phyloP scores from a whole-genome alignment of 495 filamentous ascomycete species.

The Bacidia rubella region DNA sequence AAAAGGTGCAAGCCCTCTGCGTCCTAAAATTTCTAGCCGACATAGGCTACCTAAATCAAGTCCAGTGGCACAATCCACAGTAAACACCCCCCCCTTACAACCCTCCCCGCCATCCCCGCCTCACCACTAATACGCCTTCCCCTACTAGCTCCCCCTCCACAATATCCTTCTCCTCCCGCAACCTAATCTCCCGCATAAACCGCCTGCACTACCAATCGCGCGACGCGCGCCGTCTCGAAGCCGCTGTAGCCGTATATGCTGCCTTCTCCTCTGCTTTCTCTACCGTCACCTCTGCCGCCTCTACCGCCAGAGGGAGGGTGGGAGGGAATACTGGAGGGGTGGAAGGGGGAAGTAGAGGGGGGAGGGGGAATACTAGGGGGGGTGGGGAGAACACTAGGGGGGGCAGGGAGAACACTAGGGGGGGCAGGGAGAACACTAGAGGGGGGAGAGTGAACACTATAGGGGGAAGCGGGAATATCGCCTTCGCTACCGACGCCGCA shows the following conservation, averaged over 20 bases:
- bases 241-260: constrained; percentile 64
- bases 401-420: too few relatives aligned
- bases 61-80: too few relatives aligned
- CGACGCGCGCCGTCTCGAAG: constrained; percentile 64
- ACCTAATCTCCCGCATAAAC: neutral
- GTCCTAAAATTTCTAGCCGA: neutral
- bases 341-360: constrained; percentile 17
- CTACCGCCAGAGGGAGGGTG: neutral
- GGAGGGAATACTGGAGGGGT: neutral
- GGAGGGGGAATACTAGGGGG: too few relatives aligned
- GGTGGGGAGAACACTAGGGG: too few relatives aligned
- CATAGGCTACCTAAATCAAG: too few relatives aligned
- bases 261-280: constrained; percentile 35
- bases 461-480: too few relatives aligned
- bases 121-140: neutral
- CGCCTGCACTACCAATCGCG: constrained; percentile 56
- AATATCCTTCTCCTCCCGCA: too few relatives aligned
- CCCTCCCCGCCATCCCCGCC: neutral
- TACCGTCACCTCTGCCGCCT: neutral
- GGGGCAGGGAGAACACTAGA: too few relatives aligned
- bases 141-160: neutral
- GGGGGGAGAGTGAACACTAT: too few relatives aligned
- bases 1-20: neutral
- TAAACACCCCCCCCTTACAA: neutral
- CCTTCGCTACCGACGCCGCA: constrained; percentile 40